Percentiles rank a stretch among this genome's conserved stretches.
These are phyloP conservation scores for Xanthoconium purpureum DNA, from an alignment of 768 basidiomycete genomes.

Conservation along the genomic window DNA sequence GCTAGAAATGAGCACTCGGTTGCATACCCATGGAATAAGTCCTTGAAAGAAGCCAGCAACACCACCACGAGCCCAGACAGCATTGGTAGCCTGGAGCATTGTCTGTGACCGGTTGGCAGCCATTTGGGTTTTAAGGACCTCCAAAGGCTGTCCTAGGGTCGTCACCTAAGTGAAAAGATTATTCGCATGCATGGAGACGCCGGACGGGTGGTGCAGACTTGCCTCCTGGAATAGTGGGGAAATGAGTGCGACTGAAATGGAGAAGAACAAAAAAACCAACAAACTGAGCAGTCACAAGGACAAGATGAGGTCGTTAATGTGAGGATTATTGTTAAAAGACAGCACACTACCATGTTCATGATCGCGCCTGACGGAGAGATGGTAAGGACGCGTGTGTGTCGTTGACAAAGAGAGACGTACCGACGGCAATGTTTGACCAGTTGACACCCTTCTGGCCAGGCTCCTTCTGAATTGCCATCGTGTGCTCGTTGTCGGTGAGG, in stretches of 20 bases:
- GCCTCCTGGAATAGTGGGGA: constrained; percentile 56
- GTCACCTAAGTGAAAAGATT: constrained; percentile 65
- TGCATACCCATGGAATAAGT: constrained; percentile 92
- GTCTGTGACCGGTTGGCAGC: constrained; percentile 92
- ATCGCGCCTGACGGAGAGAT: constrained; percentile 64
- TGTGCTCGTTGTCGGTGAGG: constrained; percentile 18
- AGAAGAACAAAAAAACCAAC: constrained; percentile 30
- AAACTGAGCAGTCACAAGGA: constrained; percentile 36
- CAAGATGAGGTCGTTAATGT: constrained; percentile 6
- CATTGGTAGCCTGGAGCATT: constrained; percentile 80
- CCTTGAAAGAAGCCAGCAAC: constrained; percentile 92
- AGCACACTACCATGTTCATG: constrained; percentile 90
- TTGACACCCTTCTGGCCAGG: constrained; percentile 89
- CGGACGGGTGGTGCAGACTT: constrained; percentile 34
- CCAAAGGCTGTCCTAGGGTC: constrained; percentile 95
- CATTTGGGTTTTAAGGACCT: constrained; percentile 99
- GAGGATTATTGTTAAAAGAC: constrained; percentile 25
- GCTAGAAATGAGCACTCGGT: not conserved
- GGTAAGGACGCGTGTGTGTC: constrained; percentile 17
- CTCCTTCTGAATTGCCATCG: constrained; percentile 80
- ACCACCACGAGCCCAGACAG: constrained; percentile 92
- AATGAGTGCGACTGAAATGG: constrained; percentile 10
- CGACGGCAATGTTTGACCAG: constrained; percentile 95
- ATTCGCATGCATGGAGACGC: not conserved
- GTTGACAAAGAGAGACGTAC: constrained; percentile 45